Percentiles rank a stretch among this genome's conserved stretches.
Evolutionary conservation across 2,329 filamentous ascomycete species (phyloP).

Genomic region (Aspergillus quadricinctus): DNA sequence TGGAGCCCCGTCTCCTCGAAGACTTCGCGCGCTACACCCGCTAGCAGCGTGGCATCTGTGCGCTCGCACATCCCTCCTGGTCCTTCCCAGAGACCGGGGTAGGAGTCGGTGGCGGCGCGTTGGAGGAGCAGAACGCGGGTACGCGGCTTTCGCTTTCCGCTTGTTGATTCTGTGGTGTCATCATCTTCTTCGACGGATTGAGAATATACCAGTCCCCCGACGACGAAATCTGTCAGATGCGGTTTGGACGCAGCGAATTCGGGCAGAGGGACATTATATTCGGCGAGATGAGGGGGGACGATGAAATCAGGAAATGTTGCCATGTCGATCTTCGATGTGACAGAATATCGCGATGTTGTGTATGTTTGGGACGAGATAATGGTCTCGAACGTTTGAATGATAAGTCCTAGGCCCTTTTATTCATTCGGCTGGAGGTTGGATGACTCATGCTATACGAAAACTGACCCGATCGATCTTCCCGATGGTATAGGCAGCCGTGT

Average conservation of each 20-base stretch:
- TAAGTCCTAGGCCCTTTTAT: not conserved
- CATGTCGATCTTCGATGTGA: not conserved
- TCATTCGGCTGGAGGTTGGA: not conserved
- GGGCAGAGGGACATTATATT: slow-evolving; percentile 24
- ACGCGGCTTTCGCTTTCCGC: slow-evolving; percentile 19
- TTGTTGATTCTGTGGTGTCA: slow-evolving; percentile 1
- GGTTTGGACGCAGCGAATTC: slow-evolving; percentile 23
- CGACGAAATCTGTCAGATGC: slow-evolving; percentile 25
- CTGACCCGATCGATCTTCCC: not conserved
- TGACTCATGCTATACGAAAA: not conserved
- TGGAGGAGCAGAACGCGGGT: slow-evolving; percentile 43
- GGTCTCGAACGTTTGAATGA: not conserved
- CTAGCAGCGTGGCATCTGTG: slow-evolving; percentile 45
- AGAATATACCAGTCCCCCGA: slow-evolving; percentile 29
- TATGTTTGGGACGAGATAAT: not conserved
- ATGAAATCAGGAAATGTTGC: slow-evolving; percentile 10
- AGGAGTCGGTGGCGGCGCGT: slow-evolving; percentile 37
- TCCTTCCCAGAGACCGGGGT: slow-evolving; percentile 45
- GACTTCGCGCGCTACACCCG: slow-evolving; percentile 48
- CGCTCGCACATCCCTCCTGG: slow-evolving; percentile 49
- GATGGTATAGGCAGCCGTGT: not conserved
- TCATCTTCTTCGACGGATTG: not conserved
- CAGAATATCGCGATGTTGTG: too few relatives aligned
- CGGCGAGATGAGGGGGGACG: slow-evolving; percentile 25
- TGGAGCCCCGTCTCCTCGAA: slow-evolving; percentile 50